Evolutionary conservation across 2,329 filamentous ascomycete genomes (phyloP).

Genomic region (Fusarium ramigenum): DNA sequence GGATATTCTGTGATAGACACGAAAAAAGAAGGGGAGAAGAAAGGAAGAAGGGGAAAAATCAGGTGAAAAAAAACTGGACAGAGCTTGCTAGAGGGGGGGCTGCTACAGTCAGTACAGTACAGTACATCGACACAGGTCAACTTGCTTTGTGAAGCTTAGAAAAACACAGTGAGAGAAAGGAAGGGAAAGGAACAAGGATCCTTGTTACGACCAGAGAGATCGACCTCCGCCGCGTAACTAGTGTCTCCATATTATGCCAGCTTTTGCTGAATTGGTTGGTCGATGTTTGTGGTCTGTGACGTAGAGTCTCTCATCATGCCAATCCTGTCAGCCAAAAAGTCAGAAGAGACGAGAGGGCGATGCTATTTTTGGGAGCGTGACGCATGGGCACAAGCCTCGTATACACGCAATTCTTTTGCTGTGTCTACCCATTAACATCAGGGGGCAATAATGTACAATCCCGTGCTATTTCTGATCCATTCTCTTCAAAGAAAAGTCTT

Average conservation of each 20-base stretch:
- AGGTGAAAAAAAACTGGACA: neutral
- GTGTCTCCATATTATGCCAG: slow-evolving; percentile 19
- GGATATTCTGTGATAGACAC: slow-evolving; percentile 11
- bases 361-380: slow-evolving; percentile 30
- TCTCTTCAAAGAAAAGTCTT: neutral
- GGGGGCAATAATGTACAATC: neutral
- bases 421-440: neutral
- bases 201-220: too few species aligned
- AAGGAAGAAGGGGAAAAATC: slow-evolving; percentile 10
- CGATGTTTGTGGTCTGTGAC: slow-evolving; percentile 14
- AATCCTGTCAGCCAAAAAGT: slow-evolving; percentile 6
- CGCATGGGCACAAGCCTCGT: slow-evolving; percentile 18
- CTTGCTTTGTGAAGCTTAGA: neutral
- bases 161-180: slow-evolving; percentile 1
- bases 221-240: slow-evolving; percentile 26
- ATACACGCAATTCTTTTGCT: slow-evolving; percentile 18
- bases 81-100: neutral
- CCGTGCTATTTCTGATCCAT: neutral
- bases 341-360: neutral
- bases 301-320: slow-evolving; percentile 2
- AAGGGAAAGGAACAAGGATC: neutral
- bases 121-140: neutral
- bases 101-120: neutral
- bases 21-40: neutral
- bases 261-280: slow-evolving; percentile 9